These are phyloP conservation scores for Coccomyxa sp. DNA, from an alignment of 139 green algal genomes.

Conservation along the genomic window DNA sequence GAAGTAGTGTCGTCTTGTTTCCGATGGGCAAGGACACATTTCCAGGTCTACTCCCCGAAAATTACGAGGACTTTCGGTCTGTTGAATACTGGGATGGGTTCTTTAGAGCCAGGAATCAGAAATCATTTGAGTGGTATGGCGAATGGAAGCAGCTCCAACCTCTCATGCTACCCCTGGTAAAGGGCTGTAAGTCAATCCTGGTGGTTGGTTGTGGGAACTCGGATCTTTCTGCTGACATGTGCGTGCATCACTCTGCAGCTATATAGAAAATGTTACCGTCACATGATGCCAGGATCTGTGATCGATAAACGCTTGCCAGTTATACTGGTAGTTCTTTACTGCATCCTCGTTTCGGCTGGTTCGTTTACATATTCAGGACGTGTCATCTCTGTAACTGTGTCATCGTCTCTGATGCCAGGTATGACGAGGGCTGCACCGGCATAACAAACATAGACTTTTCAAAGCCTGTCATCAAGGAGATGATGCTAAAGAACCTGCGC, in stretches of 20 bases:
- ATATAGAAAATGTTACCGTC: not conserved
- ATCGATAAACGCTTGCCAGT: not conserved
- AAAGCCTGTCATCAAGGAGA: constrained; percentile 39
- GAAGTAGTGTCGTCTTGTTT: too few species aligned
- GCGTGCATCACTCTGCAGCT: not conserved
- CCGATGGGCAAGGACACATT: not conserved
- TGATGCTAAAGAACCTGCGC: constrained; percentile 47
- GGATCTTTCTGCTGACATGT: constrained; percentile 49
- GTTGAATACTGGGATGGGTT: constrained; percentile 35
- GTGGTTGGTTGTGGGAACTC: constrained; percentile 60
- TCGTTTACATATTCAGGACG: not conserved
- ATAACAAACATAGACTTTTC: constrained; percentile 63
- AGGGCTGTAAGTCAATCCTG: constrained; percentile 16
- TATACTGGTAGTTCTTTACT: not conserved
- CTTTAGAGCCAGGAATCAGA: constrained; percentile 21
- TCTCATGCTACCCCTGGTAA: constrained; percentile 14
- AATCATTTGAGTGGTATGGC: constrained; percentile 65
- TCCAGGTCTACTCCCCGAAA: constrained; percentile 16
- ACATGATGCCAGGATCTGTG: not conserved
- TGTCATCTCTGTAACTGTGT: not conserved
- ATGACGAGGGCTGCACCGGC: constrained; percentile 39
- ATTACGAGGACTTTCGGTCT: constrained; percentile 31
- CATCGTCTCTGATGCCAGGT: constrained; percentile 14
- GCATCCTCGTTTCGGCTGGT: not conserved
- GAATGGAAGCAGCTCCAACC: constrained; percentile 34